Base-by-base conservation (phyloP, 1,284 basidiomycete species). In the Rugosomyces carneus region DNA sequence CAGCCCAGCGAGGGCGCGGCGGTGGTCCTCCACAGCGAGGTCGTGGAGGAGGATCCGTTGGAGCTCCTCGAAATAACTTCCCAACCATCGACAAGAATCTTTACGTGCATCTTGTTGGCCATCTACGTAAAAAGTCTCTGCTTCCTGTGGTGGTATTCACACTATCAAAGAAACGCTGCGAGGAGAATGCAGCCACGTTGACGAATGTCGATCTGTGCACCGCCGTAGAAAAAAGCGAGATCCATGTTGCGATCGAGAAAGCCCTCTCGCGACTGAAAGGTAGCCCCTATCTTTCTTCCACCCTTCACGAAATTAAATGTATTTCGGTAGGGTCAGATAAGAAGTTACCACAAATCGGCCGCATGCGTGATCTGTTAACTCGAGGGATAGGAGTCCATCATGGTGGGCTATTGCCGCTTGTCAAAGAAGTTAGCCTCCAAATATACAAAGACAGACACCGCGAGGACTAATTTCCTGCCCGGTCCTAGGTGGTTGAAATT, bases 301-400 rank as follows among this genome's bases (percentile, higher is more conserved):
- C 18, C 31, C 45, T 45, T 38, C 11, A 45, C 27, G 52, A 47
- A 54, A 29, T 48, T 36, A 36, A 26, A 13, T 24, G 26, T 37
- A n/a, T 10, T 50, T 16, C 49, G 13, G 20, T 60, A 96, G 93
- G 87, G 5, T 81, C 87, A 13, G 96, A 99, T 67, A 90, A 84
- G 64, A 85, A 87, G 52, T 70, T 99, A n/a, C 96, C 96, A 10
- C 96, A 99, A 62, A 97, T 99, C 51, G 72, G 78, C 44, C 76
- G 90, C 23, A 99, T 98, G 86, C 78, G 91, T 15, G 90, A 96
- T 56, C 68, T 99, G 37, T 78, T 99, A 5, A 81, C 82, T 45
- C 80, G 95, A 42, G 96, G 96, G 27, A 94, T 99, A 45, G 96
- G 94, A 9, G 89, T 99, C 0, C 96, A 99, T 65, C 96, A 99